A percentile compares a stretch with the other conserved stretches of the same genome.
These are phyloP conservation scores for Porcisia hertigi DNA, from an alignment of 208 protist genomes.

Conservation along the genomic window DNA sequence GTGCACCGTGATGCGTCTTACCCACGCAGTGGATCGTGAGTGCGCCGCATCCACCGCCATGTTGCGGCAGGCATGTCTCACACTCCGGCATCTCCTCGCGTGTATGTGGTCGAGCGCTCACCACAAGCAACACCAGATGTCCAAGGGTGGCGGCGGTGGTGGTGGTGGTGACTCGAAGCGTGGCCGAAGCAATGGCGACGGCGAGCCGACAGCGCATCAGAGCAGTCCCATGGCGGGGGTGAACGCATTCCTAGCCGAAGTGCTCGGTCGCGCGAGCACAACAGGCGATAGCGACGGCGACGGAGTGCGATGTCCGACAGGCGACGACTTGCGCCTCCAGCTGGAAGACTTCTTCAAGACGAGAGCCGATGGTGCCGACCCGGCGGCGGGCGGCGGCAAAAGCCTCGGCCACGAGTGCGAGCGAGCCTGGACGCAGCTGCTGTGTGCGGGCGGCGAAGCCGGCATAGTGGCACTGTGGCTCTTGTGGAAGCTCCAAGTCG, in stretches of 20 bases:
- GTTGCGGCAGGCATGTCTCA: constrained; percentile 1
- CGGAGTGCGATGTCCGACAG: not conserved
- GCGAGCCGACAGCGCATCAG: not conserved
- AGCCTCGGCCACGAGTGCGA: not conserved
- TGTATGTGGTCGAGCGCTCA: constrained; percentile 10
- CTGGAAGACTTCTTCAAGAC: constrained; percentile 19
- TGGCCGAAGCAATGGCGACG: not conserved
- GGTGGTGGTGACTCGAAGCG: not conserved
- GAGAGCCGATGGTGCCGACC: not conserved
- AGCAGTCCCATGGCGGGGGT: not conserved
- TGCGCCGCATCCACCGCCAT: not conserved
- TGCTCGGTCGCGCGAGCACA: not conserved
- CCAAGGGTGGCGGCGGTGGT: not conserved
- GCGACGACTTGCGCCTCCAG: not conserved
- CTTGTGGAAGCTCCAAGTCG: constrained; percentile 25
- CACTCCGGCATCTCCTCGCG: constrained; percentile 14
- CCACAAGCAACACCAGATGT: constrained; percentile 19
- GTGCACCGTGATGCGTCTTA: not conserved
- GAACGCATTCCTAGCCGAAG: constrained; percentile 5
- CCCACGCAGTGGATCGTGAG: not conserved
- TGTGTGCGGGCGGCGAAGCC: not conserved
- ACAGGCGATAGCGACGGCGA: not conserved
- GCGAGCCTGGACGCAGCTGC: not conserved
- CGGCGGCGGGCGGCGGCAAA: not conserved
- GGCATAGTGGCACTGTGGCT: constrained; percentile 27